Evolutionary conservation across 2,329 filamentous ascomycete genomes (phyloP).

Genomic region (Neophaeococcomyces mojaviensis): DNA sequence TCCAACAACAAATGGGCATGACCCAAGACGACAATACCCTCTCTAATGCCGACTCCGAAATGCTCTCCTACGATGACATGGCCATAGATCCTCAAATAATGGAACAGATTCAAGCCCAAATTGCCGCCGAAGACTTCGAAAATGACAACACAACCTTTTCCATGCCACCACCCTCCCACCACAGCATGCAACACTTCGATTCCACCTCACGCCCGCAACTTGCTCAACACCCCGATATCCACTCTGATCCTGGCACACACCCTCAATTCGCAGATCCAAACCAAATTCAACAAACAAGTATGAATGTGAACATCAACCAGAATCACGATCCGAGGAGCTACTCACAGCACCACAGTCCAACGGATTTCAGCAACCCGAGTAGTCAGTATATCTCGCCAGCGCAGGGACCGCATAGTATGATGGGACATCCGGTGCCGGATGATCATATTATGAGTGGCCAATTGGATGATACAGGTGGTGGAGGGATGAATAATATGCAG

Average conservation of each 20-base stretch:
- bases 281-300: neutral
- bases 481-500: constrained; percentile 22
- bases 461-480: constrained; percentile 10
- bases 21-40: constrained; percentile 16
- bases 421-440: constrained; percentile 10
- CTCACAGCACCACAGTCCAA: constrained; percentile 8
- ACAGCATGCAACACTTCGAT: constrained; percentile 16
- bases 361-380: constrained; percentile 10
- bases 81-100: constrained; percentile 58
- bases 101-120: constrained; percentile 38
- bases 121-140: constrained; percentile 16
- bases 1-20: constrained; percentile 19
- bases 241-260: constrained; percentile 10
- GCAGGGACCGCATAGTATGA: constrained; percentile 12
- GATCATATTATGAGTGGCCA: constrained; percentile 23
- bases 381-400: constrained; percentile 12
- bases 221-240: constrained; percentile 17
- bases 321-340: constrained; percentile 7
- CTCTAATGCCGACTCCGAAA: constrained; percentile 29
- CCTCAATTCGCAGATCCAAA: constrained; percentile 7
- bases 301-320: constrained; percentile 1
- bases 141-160: constrained; percentile 15
- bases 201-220: constrained; percentile 11
- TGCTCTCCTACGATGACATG: constrained; percentile 42
- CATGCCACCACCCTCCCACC: constrained; percentile 8